Evolutionary conservation across 495 filamentous ascomycete genomes (phyloP), one percentile per base, ranked within the genome.

Genomic region (Evernia prunastri): DNA sequence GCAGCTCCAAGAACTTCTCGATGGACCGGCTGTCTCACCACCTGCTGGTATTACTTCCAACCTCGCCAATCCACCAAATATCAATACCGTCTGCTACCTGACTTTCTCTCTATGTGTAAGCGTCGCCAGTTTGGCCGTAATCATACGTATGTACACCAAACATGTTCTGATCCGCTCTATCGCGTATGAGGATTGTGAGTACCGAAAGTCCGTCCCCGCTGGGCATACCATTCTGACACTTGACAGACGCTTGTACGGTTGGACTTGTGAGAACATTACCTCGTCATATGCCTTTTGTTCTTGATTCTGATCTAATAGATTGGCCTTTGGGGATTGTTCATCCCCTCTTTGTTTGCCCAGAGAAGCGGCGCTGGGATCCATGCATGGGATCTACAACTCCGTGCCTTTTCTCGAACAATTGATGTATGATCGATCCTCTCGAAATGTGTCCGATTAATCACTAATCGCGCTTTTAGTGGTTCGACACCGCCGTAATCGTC

Each of bases 131-230:
- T 45, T 45, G 20, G 42, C 42, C 6, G 42, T 45, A 3, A 4
- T 45, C 3, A 59, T 59, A 15, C 58, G 58, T 29, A 25, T 45
- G 11, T 59, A 59, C 9, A 59, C 58, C 18, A 59, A 59, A 29
- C 27, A 15, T 5, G 27, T 40, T 29, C 1, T 59, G 11, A 31
- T 59, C n/a, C 58, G 39, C 3, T 43, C 39, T 39, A 45, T 25
- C n/a, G 58, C 58, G 31, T 59, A 45, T 18, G 58, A 59, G 20
- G 58, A 59, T 20, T 59, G 58, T 59, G 39, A 59, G 39, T 42
- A n/a, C 20, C 36, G 36, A 37, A 37, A 37, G 36, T 37, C 36
- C 36, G 12, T 37, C 36, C 12, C 12, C 12, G 36, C 36, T 37
- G 36, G 6, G 36, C 12, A 6, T 37, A 12, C 6, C 36, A 37